These are phyloP conservation scores for Dinochytrium kinnereticum DNA, from an alignment of 371 early-diverging fungal species.

Conservation along the genomic window DNA sequence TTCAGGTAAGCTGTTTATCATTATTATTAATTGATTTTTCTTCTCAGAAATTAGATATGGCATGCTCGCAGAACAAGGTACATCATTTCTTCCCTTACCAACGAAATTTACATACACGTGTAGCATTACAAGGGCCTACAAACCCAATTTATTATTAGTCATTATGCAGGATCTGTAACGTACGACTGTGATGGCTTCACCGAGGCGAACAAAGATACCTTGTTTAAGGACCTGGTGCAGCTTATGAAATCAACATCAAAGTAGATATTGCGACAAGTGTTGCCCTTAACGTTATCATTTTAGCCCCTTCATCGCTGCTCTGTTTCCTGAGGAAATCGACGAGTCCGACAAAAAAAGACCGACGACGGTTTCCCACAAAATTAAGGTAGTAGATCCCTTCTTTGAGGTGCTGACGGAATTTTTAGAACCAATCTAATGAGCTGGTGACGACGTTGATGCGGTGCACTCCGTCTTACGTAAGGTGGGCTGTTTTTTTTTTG, in stretches of 20 bases:
- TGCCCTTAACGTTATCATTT: conserved; percentile 9
- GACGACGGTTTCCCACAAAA: conserved; percentile 60
- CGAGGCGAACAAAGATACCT: conserved; percentile 97
- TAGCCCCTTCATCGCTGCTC: conserved; percentile 48
- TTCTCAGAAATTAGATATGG: conserved; percentile 45
- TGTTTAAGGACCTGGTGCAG: conserved; percentile 79
- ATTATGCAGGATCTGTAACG: conserved; percentile 89
- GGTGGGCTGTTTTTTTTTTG: conserved; percentile 42
- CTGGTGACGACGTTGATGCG: conserved; percentile 93
- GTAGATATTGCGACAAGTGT: conserved; percentile 22
- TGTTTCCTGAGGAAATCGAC: conserved; percentile 90
- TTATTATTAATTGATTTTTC: background rate
- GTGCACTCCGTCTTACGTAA: conserved; percentile 97
- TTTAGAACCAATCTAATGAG: conserved; percentile 56
- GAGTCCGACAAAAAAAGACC: conserved; percentile 85
- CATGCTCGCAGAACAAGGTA: conserved; percentile 29
- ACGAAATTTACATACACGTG: background rate
- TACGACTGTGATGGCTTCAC: conserved; percentile 97
- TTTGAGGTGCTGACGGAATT: conserved; percentile 46
- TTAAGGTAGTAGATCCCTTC: conserved; percentile 73
- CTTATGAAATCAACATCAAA: conserved; percentile 69
- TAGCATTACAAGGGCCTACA: conserved; percentile 53
- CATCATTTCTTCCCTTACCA: background rate
- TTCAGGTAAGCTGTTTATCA: conserved; percentile 40
- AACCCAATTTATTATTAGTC: conserved; percentile 79